These are phyloP conservation scores for Beauveria sp. DNA, from an alignment of 2,329 filamentous ascomycete species.

Conservation along the genomic window DNA sequence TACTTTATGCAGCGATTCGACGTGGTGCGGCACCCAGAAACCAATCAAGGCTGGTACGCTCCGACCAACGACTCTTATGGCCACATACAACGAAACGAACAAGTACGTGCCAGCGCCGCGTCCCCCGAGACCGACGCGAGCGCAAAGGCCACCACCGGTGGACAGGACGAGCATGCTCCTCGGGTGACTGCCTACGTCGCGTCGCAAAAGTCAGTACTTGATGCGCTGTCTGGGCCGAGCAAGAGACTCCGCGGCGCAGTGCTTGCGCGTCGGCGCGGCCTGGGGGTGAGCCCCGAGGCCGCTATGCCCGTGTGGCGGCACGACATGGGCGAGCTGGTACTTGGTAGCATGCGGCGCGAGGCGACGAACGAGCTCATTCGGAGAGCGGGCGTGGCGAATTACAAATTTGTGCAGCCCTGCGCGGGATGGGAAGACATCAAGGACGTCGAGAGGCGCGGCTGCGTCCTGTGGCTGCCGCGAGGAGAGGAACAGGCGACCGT, in stretches of 20 bases:
- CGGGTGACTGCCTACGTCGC: slow-evolving; percentile 9
- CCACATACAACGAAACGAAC: slow-evolving; percentile 14
- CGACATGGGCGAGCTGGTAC: slow-evolving; percentile 49
- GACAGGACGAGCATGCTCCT: slow-evolving; percentile 10
- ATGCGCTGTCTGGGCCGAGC: slow-evolving; percentile 17
- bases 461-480: slow-evolving; percentile 35
- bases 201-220: slow-evolving; percentile 22
- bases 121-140: slow-evolving; percentile 3
- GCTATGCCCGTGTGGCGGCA: slow-evolving; percentile 33
- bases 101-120: not conserved
- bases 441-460: slow-evolving; percentile 32
- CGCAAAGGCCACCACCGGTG: not conserved
- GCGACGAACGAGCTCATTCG: slow-evolving; percentile 39
- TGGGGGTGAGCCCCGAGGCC: slow-evolving; percentile 7
- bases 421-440: slow-evolving; percentile 37
- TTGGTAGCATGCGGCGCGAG: slow-evolving; percentile 41
- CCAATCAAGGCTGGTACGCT: slow-evolving; percentile 46
- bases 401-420: slow-evolving; percentile 34
- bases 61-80: slow-evolving; percentile 35
- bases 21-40: slow-evolving; percentile 46
- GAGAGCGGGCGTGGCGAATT: slow-evolving; percentile 23
- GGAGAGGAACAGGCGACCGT: slow-evolving; percentile 16
- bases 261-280: slow-evolving; percentile 3
- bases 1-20: slow-evolving; percentile 59
- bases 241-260: slow-evolving; percentile 14